Percentiles rank a stretch among this genome's conserved stretches.
phyloP scores from a whole-genome alignment of 1,284 basidiomycete genomes.

The Golubevia sp. region DNA sequence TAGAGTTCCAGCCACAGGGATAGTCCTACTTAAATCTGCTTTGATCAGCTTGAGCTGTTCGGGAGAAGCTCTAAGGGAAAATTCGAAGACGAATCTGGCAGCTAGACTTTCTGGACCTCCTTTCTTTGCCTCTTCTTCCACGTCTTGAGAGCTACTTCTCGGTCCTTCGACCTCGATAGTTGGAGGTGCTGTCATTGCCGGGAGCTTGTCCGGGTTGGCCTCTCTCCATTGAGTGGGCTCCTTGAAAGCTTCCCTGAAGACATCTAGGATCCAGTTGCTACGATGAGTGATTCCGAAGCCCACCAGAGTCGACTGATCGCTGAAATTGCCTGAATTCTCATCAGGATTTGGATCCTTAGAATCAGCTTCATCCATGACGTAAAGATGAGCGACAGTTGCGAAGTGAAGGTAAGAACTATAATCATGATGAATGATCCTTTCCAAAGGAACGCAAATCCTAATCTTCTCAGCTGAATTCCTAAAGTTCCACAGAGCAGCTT shows the following conservation, averaged over 20 bases:
- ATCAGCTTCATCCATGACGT: background rate
- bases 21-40: slow-evolving; percentile 28
- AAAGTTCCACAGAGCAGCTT: slow-evolving; percentile 29
- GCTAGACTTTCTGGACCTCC: slow-evolving; percentile 13
- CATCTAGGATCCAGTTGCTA: background rate
- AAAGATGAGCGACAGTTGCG: slow-evolving; percentile 3
- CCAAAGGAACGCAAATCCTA: slow-evolving; percentile 33
- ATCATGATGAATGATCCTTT: slow-evolving; percentile 23
- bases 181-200: background rate
- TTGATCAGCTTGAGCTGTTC: slow-evolving; percentile 33
- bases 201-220: background rate
- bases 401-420: slow-evolving; percentile 17
- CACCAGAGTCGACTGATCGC: background rate
- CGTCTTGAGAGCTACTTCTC: background rate
- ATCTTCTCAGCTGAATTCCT: slow-evolving; percentile 36
- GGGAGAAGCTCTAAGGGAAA: slow-evolving; percentile 20
- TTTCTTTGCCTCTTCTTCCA: slow-evolving; percentile 5
- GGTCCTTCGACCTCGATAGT: background rate
- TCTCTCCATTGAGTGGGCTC: background rate
- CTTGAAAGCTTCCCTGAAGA: background rate
- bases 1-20: slow-evolving; percentile 35
- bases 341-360: background rate
- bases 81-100: slow-evolving; percentile 27
- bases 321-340: too few relatives aligned
- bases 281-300: background rate